Evolutionary conservation across 768 basidiomycete genomes (phyloP).

Genomic region (Sistotremastrum niveocremeum): DNA sequence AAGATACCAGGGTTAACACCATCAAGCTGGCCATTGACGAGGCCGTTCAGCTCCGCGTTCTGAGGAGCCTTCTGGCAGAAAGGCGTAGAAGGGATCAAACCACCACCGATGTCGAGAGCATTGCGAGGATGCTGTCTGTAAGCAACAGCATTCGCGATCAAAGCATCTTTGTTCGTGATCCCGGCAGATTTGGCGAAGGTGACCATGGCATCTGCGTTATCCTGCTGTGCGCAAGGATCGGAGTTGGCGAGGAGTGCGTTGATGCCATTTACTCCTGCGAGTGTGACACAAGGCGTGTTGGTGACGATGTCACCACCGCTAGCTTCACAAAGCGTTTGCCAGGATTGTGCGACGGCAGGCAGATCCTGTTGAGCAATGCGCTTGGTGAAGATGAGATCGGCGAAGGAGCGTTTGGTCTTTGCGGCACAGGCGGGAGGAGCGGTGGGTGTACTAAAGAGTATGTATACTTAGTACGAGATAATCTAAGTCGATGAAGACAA

Average conservation of each 20-base stretch:
- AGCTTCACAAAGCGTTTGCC: slow-evolving; percentile 31
- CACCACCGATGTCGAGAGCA: slow-evolving; percentile 27
- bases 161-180: slow-evolving; percentile 23
- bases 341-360: slow-evolving; percentile 24
- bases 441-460: no score
- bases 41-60: slow-evolving; percentile 33
- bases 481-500: no score
- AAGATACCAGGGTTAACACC: slow-evolving; percentile 38
- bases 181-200: slow-evolving; percentile 33
- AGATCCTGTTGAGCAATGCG: slow-evolving; percentile 22
- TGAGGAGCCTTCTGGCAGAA: slow-evolving; percentile 42
- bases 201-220: slow-evolving; percentile 36
- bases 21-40: slow-evolving; percentile 40
- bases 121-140: slow-evolving; percentile 32
- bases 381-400: slow-evolving; percentile 4
- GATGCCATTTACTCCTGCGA: slow-evolving; percentile 27
- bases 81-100: slow-evolving; percentile 28
- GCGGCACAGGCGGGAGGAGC: slow-evolving; percentile 1
- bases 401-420: slow-evolving; percentile 4
- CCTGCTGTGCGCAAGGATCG: slow-evolving; percentile 35
- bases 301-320: slow-evolving; percentile 30
- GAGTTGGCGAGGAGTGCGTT: slow-evolving; percentile 32
- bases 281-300: slow-evolving; percentile 26
- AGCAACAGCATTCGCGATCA: slow-evolving; percentile 29
- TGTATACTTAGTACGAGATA: no score